Percentiles rank a stretch among this genome's conserved stretches.
Evolutionary conservation across 2,329 filamentous ascomycete species (phyloP).

Genomic region (Epichloe coenophiala): DNA sequence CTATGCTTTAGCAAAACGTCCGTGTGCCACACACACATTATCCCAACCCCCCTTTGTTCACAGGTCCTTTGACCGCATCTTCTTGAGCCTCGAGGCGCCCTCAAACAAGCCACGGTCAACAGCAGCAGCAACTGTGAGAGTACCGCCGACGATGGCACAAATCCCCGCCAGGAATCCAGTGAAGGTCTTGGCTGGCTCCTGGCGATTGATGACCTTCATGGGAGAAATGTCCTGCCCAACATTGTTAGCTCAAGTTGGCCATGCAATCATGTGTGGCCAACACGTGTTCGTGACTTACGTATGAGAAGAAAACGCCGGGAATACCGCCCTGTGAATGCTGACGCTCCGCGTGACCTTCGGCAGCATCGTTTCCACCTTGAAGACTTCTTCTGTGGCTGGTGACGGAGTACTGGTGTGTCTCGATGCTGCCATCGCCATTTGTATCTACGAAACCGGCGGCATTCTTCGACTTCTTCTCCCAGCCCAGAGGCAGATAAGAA

Average conservation of each 20-base stretch:
- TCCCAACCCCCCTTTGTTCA: constrained; percentile 15
- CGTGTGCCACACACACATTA: not conserved
- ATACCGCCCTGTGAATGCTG: constrained; percentile 84
- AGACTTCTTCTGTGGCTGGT: constrained; percentile 91
- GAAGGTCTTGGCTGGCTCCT: constrained; percentile 79
- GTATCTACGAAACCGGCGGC: constrained; percentile 27
- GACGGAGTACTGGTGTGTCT: constrained; percentile 97
- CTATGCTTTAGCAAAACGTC: not conserved
- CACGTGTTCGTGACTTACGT: constrained; percentile 44
- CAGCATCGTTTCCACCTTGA: constrained; percentile 66
- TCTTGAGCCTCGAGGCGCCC: constrained; percentile 71
- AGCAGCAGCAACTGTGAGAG: constrained; percentile 86
- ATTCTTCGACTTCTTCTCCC: constrained; percentile 46
- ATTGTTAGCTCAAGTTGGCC: not conserved
- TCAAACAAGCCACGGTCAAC: constrained; percentile 87
- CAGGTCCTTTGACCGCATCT: constrained; percentile 57
- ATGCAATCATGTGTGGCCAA: not conserved
- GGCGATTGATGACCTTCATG: constrained; percentile 98
- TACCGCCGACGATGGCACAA: constrained; percentile 89
- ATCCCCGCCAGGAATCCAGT: constrained; percentile 85
- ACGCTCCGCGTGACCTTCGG: constrained; percentile 84
- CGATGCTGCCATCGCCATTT: constrained; percentile 62
- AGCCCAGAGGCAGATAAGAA: constrained; percentile 83
- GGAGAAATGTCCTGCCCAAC: constrained; percentile 74
- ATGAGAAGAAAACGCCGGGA: constrained; percentile 96